Conservation (phyloP, 1,139 yeast genomes). For the Nakaseomyces uthaithaninus region DNA sequence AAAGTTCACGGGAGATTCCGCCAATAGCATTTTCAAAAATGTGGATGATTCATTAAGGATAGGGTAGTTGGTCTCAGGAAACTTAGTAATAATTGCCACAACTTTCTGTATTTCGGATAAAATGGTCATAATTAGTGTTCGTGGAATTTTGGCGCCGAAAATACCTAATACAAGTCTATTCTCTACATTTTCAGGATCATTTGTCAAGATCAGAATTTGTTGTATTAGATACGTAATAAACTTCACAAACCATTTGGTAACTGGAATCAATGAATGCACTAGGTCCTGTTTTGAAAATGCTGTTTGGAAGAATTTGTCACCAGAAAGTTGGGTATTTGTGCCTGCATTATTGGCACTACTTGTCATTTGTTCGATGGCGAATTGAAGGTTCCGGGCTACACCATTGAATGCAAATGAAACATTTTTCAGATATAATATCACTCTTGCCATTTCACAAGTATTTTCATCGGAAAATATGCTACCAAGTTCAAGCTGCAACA, state of each 20-base stretch:
- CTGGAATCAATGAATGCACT: conserved; percentile 30
- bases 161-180: conserved; percentile 28
- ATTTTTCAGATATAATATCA: conserved; percentile 28
- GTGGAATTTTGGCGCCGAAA: conserved; percentile 30
- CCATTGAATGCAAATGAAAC: conserved; percentile 32
- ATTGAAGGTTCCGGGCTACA: conserved; percentile 32
- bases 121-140: conserved; percentile 28
- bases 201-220: conserved; percentile 26
- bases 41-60: conserved; percentile 31
- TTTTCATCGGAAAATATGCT: conserved; percentile 23
- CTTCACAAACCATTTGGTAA: conserved; percentile 32
- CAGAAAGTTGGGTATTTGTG: conserved; percentile 15
- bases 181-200: conserved; percentile 19
- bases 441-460: conserved; percentile 30
- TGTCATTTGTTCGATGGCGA: conserved; percentile 29
- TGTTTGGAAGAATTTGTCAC: conserved; percentile 28
- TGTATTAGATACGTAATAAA: conserved; percentile 29
- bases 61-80: conserved; percentile 31
- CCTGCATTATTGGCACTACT: conserved; percentile 13
- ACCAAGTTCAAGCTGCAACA: conserved; percentile 31
- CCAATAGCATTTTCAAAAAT: conserved; percentile 26
- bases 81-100: conserved; percentile 26
- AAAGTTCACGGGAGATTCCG: conserved; percentile 30
- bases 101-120: conserved; percentile 30
- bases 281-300: conserved; percentile 32